A percentile compares a stretch with the other conserved stretches of the same genome.
Evolutionary conservation across 2,329 filamentous ascomycete species (phyloP).

Genomic region (Meredithiella fracta): DNA sequence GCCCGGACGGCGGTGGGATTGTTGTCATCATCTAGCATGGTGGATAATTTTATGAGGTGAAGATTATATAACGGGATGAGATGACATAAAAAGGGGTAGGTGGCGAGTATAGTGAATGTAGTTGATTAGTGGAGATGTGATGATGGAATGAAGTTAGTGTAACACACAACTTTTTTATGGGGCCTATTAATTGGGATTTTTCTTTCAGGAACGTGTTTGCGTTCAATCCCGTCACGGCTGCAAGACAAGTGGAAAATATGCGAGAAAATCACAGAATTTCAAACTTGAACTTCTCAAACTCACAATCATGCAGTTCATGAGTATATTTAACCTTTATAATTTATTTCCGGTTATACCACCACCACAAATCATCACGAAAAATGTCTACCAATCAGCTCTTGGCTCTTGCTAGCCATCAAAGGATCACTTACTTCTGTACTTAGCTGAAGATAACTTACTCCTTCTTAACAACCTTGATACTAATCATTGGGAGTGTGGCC

Average conservation of each 20-base stretch:
- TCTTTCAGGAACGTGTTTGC: not conserved
- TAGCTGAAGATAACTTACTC: not conserved
- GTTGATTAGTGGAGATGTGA: not conserved
- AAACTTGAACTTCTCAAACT: no score
- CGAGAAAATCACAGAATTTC: no score
- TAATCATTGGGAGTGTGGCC: conserved; percentile 28
- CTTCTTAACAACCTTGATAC: not conserved
- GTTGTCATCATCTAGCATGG: conserved; percentile 29
- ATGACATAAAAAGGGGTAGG: no score
- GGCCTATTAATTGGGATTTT: not conserved
- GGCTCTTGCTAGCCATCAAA: no score
- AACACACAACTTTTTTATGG: conserved; percentile 5
- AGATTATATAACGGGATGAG: no score
- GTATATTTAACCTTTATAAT: no score
- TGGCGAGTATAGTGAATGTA: not conserved
- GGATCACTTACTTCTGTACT: no score
- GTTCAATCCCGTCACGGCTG: not conserved
- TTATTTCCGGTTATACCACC: no score
- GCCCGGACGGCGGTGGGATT: conserved; percentile 18
- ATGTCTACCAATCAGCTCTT: no score
- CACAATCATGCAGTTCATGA: no score
- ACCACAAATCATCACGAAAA: no score
- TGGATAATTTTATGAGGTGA: not conserved
- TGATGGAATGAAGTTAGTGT: not conserved
- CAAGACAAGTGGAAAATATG: no score